These are phyloP conservation scores for Tulasnella sp. DNA, from an alignment of 768 basidiomycete genomes.

Conservation along the genomic window DNA sequence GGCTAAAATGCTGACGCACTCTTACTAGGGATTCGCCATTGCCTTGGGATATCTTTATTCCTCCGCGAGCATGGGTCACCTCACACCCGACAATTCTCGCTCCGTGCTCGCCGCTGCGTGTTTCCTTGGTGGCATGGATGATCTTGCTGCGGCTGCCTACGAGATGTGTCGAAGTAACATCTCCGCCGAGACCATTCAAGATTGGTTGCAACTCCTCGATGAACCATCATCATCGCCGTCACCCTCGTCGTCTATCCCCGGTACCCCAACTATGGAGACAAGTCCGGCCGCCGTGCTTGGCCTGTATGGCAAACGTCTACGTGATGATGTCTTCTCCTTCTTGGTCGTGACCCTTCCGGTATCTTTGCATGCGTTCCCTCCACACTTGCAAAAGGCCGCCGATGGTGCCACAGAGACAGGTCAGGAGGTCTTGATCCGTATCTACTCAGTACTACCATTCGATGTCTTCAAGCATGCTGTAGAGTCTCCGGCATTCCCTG, in stretches of 20 bases:
- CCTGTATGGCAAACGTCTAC: conserved; percentile 61
- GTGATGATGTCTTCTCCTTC: conserved; percentile 70
- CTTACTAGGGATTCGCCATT: conserved; percentile 69
- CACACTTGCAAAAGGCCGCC: not conserved
- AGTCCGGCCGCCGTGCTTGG: conserved; percentile 45
- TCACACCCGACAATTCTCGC: conserved; percentile 71
- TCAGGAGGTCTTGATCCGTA: conserved; percentile 54
- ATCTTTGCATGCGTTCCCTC: conserved; percentile 27
- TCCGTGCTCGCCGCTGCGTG: conserved; percentile 77
- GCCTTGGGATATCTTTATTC: conserved; percentile 78
- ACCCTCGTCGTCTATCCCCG: not conserved
- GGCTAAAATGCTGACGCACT: not conserved
- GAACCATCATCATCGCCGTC: conserved; percentile 20
- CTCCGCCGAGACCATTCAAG: conserved; percentile 57
- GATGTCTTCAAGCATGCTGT: conserved; percentile 78
- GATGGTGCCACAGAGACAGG: conserved; percentile 27
- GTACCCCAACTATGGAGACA: not conserved
- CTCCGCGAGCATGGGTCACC: conserved; percentile 51
- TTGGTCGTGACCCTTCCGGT: conserved; percentile 65
- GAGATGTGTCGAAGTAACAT: conserved; percentile 67
- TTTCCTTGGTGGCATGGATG: conserved; percentile 79
- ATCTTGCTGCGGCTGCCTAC: conserved; percentile 71
- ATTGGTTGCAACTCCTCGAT: conserved; percentile 68
- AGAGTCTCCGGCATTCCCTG: conserved; percentile 68
- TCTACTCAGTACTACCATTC: conserved; percentile 74